phyloP scores from a whole-genome alignment of 176 grass and related monocot genomes.

The Lolium perenne region DNA sequence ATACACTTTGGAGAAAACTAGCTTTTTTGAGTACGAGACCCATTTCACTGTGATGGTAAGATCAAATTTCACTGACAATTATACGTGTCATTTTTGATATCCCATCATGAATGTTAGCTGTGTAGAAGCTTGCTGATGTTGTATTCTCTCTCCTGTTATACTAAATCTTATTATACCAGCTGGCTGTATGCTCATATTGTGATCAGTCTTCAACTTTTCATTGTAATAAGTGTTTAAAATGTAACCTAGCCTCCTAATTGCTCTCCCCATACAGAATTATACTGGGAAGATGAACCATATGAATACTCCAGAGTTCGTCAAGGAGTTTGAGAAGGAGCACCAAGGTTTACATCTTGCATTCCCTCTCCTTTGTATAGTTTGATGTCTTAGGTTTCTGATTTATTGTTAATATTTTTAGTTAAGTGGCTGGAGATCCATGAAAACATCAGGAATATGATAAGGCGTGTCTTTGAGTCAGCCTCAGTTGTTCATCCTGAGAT shows the following conservation, averaged over 20 bases:
- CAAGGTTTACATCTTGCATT: constrained; percentile 58
- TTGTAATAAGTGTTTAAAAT: constrained; percentile 4
- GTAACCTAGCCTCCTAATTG: constrained; percentile 14
- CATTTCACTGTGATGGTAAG: constrained; percentile 99
- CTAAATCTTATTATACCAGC: background rate
- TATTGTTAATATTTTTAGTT: constrained; percentile 50
- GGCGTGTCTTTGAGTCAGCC: constrained; percentile 71
- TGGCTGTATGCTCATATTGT: constrained; percentile 28
- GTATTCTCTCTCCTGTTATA: constrained; percentile 13
- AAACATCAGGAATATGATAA: constrained; percentile 64
- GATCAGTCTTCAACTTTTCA: background rate
- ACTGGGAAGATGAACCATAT: constrained; percentile 85
- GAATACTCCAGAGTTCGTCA: constrained; percentile 84
- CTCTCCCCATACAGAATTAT: constrained; percentile 74
- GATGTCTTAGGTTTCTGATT: constrained; percentile 12
- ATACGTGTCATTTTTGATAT: background rate
- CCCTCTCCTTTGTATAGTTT: background rate
- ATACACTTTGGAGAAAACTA: constrained; percentile 90
- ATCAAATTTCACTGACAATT: constrained; percentile 17
- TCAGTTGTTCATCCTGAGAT: constrained; percentile 93
- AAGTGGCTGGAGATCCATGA: constrained; percentile 86
- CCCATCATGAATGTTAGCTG: constrained; percentile 26
- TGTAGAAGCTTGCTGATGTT: constrained; percentile 19
- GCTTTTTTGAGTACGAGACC: constrained; percentile 97
- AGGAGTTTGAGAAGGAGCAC: constrained; percentile 93